phyloP scores from a whole-genome alignment of 108 stramenopile genomes.

The Fragilaria radians region DNA sequence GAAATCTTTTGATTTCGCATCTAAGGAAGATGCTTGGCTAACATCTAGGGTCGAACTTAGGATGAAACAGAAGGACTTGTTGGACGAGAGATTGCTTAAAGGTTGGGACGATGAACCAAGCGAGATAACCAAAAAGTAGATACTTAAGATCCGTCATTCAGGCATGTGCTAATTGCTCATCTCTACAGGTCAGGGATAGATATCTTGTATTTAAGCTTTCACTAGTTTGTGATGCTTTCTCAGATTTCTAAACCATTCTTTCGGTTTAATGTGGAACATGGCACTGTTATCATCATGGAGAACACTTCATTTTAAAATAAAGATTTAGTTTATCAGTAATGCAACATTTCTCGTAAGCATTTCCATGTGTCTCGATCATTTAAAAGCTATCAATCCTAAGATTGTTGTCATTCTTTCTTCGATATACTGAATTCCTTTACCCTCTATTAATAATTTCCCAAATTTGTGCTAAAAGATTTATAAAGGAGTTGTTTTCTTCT shows the following conservation, averaged over 20 bases:
- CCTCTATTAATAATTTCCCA: constrained; percentile 13
- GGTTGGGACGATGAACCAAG: constrained; percentile 74
- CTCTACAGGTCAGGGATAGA: too few relatives aligned
- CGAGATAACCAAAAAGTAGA: too few relatives aligned
- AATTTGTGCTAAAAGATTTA: constrained; percentile 42
- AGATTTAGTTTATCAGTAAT: too few relatives aligned
- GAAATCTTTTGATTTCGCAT: constrained; percentile 40
- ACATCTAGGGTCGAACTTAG: constrained; percentile 48
- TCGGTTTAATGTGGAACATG: too few relatives aligned
- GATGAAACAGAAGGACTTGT: constrained; percentile 43
- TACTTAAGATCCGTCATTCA: too few relatives aligned
- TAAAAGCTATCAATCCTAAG: too few relatives aligned
- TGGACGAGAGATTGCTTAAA: constrained; percentile 45
- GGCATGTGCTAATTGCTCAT: too few relatives aligned
- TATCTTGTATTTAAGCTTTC: background rate
- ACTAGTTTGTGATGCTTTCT: background rate
- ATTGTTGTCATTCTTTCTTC: background rate
- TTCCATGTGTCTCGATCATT: too few relatives aligned
- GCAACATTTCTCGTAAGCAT: too few relatives aligned
- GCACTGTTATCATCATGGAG: too few relatives aligned
- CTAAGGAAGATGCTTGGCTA: constrained; percentile 61
- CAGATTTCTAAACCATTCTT: too few relatives aligned
- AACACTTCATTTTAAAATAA: too few relatives aligned
- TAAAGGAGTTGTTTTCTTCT: constrained; percentile 79
- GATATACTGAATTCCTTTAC: background rate